Evolutionary conservation across 192 early-diverging fungal species (phyloP).

Genomic region (Podochytrium sp.): DNA sequence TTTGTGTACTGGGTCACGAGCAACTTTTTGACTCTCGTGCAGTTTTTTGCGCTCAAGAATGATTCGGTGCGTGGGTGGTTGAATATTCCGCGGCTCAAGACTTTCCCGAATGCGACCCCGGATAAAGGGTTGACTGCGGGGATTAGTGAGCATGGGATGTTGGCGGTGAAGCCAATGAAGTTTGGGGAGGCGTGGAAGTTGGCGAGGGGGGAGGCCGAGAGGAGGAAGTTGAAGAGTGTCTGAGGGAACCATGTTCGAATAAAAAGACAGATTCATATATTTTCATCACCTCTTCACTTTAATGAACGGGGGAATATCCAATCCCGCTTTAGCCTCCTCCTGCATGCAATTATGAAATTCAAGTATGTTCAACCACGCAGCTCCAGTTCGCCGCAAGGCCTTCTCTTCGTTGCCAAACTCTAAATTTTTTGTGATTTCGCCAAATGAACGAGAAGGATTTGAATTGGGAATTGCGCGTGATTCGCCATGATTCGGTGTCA

Average conservation of each 20-base stretch:
- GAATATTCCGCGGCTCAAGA: constrained; percentile 55
- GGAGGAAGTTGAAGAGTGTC: constrained; percentile 4
- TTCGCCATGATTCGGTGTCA: too few relatives aligned
- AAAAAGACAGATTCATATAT: neutral
- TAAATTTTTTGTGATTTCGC: too few relatives aligned
- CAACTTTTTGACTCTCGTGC: constrained; percentile 71
- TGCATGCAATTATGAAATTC: neutral
- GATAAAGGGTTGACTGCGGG: neutral
- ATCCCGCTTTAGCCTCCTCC: neutral
- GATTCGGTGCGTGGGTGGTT: constrained; percentile 58
- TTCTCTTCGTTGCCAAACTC: too few relatives aligned
- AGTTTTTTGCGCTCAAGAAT: constrained; percentile 68
- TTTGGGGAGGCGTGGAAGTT: constrained; percentile 36
- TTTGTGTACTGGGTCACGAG: constrained; percentile 87
- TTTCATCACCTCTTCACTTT: neutral
- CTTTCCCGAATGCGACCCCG: neutral
- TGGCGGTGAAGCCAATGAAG: constrained; percentile 23
- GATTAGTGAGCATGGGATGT: constrained; percentile 1
- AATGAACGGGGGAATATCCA: neutral
- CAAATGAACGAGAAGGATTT: too few relatives aligned
- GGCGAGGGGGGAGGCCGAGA: constrained; percentile 34
- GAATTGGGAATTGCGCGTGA: too few relatives aligned
- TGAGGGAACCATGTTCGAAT: neutral
- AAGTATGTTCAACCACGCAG: neutral
- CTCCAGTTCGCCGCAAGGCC: too few relatives aligned